A percentile compares a stretch with the other conserved stretches of the same genome.
phyloP scores from a whole-genome alignment of 2,329 filamentous ascomycete genomes.

The Myrmaecium sp. region DNA sequence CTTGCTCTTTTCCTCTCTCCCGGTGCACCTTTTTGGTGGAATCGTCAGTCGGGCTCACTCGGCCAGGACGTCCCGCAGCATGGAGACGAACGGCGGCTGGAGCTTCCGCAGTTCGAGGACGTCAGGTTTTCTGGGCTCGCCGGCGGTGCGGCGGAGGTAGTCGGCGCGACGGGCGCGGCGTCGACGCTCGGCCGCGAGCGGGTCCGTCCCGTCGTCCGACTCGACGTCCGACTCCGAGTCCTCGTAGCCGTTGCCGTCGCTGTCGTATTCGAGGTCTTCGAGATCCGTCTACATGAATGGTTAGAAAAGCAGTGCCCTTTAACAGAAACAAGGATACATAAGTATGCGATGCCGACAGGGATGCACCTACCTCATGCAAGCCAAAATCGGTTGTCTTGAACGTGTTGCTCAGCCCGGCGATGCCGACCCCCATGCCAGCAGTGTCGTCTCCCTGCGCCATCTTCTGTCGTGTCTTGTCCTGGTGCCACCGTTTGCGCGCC shows the following conservation, averaged over 20 bases:
- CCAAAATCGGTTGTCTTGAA: constrained; percentile 83
- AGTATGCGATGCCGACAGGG: constrained; percentile 5
- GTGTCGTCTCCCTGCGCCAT: constrained; percentile 63
- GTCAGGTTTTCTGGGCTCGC: constrained; percentile 66
- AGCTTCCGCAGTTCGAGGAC: constrained; percentile 69
- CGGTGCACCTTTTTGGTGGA: too few relatives aligned
- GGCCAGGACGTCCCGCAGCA: constrained; percentile 68
- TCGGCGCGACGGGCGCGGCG: constrained; percentile 64
- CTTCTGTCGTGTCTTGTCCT: constrained; percentile 94
- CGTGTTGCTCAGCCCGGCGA: constrained; percentile 15
- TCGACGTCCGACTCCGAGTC: constrained; percentile 42
- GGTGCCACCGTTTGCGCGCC: constrained; percentile 92
- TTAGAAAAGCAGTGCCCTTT: constrained; percentile 5
- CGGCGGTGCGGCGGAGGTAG: constrained; percentile 59
- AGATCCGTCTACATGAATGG: constrained; percentile 46
- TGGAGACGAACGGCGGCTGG: constrained; percentile 60
- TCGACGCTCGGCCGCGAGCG: constrained; percentile 72
- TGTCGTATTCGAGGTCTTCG: constrained; percentile 68
- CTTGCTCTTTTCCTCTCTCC: too few relatives aligned
- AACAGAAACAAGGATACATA: constrained; percentile 3
- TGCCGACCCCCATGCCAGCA: constrained; percentile 24
- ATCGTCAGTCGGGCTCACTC: too few relatives aligned
- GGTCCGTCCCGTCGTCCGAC: constrained; percentile 66
- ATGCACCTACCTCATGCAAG: constrained; percentile 47
- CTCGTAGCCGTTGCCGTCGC: constrained; percentile 43